These are phyloP conservation scores for Nitzschia sp. DNA, from an alignment of 108 stramenopile species.

Conservation along the genomic window DNA sequence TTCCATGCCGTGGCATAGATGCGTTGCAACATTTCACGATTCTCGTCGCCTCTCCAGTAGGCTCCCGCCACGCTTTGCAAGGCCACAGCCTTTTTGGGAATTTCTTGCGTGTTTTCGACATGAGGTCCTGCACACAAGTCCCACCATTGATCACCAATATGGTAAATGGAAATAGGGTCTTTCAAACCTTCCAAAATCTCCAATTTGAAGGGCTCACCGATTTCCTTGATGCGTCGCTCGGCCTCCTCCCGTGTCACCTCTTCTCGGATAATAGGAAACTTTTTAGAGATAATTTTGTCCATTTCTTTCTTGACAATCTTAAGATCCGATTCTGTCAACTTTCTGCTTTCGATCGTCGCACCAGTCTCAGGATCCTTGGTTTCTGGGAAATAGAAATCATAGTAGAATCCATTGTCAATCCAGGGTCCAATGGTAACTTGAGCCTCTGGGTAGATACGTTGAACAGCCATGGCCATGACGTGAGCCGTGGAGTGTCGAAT, in stretches of 20 bases:
- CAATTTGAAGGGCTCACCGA: slow-evolving; percentile 91
- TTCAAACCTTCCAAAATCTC: slow-evolving; percentile 92
- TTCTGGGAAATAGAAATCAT: slow-evolving; percentile 92
- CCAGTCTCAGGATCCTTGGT: slow-evolving; percentile 71
- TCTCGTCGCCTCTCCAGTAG: slow-evolving; percentile 99
- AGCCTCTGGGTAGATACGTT: slow-evolving; percentile 86
- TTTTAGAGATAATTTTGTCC: slow-evolving; percentile 91
- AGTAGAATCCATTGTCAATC: slow-evolving; percentile 98
- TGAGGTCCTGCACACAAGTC: slow-evolving; percentile 98
- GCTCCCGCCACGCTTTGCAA: slow-evolving; percentile 92
- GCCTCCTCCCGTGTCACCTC: slow-evolving; percentile 92
- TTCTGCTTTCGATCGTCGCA: slow-evolving; percentile 56
- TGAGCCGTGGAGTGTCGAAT: slow-evolving; percentile 96
- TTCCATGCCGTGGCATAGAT: slow-evolving; percentile 98
- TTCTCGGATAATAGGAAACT: slow-evolving; percentile 85
- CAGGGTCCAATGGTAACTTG: slow-evolving; percentile 98
- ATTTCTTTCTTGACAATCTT: slow-evolving; percentile 93
- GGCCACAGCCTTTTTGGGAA: slow-evolving; percentile 82
- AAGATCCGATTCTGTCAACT: slow-evolving; percentile 82
- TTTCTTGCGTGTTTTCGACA: slow-evolving; percentile 82
- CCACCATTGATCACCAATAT: slow-evolving; percentile 97
- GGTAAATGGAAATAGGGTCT: slow-evolving; percentile 95
- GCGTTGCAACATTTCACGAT: slow-evolving; percentile 88
- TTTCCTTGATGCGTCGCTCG: slow-evolving; percentile 71
- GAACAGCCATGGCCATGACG: slow-evolving; percentile 99